Evolutionary conservation across 108 stramenopile species (phyloP).

Genomic region (Nitzschia palea): DNA sequence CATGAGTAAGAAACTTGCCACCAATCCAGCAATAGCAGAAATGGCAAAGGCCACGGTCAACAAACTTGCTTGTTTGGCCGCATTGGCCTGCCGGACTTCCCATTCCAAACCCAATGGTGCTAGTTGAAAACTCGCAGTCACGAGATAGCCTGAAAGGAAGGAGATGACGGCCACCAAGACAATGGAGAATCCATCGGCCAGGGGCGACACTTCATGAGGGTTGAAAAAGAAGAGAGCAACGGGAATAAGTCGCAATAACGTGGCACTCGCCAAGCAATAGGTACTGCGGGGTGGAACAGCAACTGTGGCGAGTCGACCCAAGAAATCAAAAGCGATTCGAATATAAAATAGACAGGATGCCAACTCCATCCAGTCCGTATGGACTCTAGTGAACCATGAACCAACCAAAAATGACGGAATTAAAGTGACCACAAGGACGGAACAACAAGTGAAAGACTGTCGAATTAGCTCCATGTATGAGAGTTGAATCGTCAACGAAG

Average conservation of each 20-base stretch:
- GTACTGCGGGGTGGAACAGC: slow-evolving; percentile 8
- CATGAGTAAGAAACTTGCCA: slow-evolving; percentile 14
- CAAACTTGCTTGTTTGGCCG: slow-evolving; percentile 29
- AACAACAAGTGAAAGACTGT: slow-evolving; percentile 9
- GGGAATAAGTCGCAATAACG: slow-evolving; percentile 17
- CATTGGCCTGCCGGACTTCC: slow-evolving; percentile 9
- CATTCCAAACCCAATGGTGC: slow-evolving; percentile 30
- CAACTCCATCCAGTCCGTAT: slow-evolving; percentile 29
- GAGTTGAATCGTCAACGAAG: slow-evolving; percentile 2
- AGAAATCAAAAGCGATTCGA: slow-evolving; percentile 31
- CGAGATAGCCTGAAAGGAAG: slow-evolving; percentile 48
- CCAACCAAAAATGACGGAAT: slow-evolving; percentile 43
- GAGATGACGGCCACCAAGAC: slow-evolving; percentile 29
- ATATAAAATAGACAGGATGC: slow-evolving; percentile 46
- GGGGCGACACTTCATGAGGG: neutral
- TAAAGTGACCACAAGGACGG: slow-evolving; percentile 28
- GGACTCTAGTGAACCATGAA: slow-evolving; percentile 45
- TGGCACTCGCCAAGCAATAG: neutral
- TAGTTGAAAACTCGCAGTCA: slow-evolving; percentile 39
- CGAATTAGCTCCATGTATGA: slow-evolving; percentile 21
- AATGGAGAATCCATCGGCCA: slow-evolving; percentile 27
- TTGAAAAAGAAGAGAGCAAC: slow-evolving; percentile 41
- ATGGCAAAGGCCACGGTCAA: slow-evolving; percentile 32
- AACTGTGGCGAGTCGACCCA: slow-evolving; percentile 38
- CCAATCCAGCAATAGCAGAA: slow-evolving; percentile 20